phyloP scores from a whole-genome alignment of 352 stramenopile genomes.

The Pythium periplocum region DNA sequence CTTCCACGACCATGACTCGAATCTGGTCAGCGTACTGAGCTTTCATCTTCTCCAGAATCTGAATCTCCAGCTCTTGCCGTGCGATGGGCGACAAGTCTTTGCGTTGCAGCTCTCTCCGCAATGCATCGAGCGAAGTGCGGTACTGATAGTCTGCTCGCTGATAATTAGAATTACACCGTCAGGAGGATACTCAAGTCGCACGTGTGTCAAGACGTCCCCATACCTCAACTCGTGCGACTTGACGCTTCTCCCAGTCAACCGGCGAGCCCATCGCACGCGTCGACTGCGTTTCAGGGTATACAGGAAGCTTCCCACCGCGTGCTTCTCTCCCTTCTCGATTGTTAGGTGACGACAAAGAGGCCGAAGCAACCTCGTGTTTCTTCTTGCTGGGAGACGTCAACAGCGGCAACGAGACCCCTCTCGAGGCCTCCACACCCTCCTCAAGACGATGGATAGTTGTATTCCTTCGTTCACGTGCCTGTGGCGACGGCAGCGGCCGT shows the following conservation, averaged over 20 bases:
- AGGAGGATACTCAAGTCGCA: no score
- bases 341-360: no score
- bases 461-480: no score
- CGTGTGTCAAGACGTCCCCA: not conserved
- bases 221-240: constrained; percentile 47
- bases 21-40: constrained; percentile 46
- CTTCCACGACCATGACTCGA: constrained; percentile 42
- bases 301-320: not conserved
- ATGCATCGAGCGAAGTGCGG: constrained; percentile 41
- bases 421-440: no score
- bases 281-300: constrained; percentile 56
- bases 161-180: no score
- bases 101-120: constrained; percentile 42
- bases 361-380: no score
- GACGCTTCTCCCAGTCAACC: constrained; percentile 47
- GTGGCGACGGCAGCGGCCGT: not conserved
- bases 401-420: no score
- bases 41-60: constrained; percentile 71
- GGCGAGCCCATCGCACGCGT: constrained; percentile 34
- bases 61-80: constrained; percentile 31
- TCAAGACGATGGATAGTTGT: no score
- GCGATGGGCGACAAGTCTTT: constrained; percentile 27
- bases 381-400: no score
- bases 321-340: no score
- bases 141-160: constrained; percentile 50